phyloP scores from a whole-genome alignment of 805 yeast species.

The Candida boidinii region DNA sequence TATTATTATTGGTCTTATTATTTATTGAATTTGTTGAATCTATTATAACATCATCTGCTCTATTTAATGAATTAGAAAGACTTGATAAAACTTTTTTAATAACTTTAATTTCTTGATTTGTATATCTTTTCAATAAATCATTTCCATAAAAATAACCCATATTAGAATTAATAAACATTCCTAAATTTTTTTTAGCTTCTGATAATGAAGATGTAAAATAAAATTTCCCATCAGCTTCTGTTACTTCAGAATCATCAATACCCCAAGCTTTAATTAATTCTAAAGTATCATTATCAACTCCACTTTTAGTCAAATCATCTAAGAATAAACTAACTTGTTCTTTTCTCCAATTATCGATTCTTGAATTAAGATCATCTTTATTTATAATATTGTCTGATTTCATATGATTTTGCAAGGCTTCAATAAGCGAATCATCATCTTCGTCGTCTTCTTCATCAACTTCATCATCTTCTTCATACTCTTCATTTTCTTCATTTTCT shows the following conservation, averaged over 20 bases:
- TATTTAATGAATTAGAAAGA: no score
- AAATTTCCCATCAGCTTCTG: neutral
- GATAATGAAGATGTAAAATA: neutral
- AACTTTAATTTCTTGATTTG: constrained; percentile 12
- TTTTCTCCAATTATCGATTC: constrained; percentile 24
- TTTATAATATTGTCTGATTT: constrained; percentile 2
- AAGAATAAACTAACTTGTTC: constrained; percentile 17
- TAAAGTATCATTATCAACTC: constrained; percentile 7
- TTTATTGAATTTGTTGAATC: no score
- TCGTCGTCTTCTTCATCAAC: constrained; percentile 9
- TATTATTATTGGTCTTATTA: no score
- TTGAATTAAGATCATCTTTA: constrained; percentile 16
- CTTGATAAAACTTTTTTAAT: constrained; percentile 12
- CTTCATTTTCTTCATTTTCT: constrained; percentile 11
- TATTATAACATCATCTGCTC: no score
- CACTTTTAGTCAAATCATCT: constrained; percentile 9
- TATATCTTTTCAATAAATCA: constrained; percentile 12
- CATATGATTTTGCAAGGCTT: constrained; percentile 17
- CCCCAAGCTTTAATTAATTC: constrained; percentile 25
- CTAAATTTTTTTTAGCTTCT: neutral
- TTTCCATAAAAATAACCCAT: constrained; percentile 11
- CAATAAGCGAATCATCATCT: constrained; percentile 21
- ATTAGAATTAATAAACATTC: neutral
- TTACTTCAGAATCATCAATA: constrained; percentile 13
- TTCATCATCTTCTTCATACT: constrained; percentile 18